Evolutionary conservation across 78 protist genomes (phyloP).

Genomic region (Dictyostelium purpureum): DNA sequence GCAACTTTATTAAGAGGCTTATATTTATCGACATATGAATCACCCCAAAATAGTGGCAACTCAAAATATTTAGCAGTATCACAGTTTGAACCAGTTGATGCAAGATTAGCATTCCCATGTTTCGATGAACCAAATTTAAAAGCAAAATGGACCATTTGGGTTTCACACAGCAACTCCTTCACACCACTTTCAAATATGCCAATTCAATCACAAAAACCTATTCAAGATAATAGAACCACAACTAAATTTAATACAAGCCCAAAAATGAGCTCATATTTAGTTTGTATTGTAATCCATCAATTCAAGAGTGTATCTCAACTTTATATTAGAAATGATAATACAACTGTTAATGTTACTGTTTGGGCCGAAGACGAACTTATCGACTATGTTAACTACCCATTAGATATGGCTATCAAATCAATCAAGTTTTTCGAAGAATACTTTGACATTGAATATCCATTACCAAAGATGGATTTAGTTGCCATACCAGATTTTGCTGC

Average conservation of each 20-base stretch:
- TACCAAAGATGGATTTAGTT: constrained; percentile 91
- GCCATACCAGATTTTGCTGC: constrained; percentile 87
- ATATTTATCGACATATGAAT: constrained; percentile 45
- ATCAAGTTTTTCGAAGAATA: constrained; percentile 41
- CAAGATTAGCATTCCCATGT: constrained; percentile 60
- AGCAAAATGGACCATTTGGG: constrained; percentile 73
- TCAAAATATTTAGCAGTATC: constrained; percentile 44
- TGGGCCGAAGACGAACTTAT: constrained; percentile 77
- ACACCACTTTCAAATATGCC: constrained; percentile 70
- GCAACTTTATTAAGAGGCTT: constrained; percentile 34
- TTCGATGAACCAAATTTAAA: constrained; percentile 79
- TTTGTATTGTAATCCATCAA: constrained; percentile 89
- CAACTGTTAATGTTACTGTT: constrained; percentile 61
- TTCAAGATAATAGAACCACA: neutral
- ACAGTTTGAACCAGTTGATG: constrained; percentile 81
- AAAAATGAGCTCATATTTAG: constrained; percentile 93
- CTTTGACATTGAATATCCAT: constrained; percentile 86
- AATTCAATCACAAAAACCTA: neutral
- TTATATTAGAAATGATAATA: neutral
- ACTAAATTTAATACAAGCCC: constrained; percentile 78
- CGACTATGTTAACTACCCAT: constrained; percentile 76
- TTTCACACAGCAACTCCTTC: neutral
- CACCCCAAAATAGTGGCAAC: neutral
- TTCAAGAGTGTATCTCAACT: neutral
- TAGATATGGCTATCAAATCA: constrained; percentile 80